Evolutionary conservation across 352 stramenopile species (phyloP), one percentile per base, ranked within the genome.

Genomic region (Pythium phragmitis): DNA sequence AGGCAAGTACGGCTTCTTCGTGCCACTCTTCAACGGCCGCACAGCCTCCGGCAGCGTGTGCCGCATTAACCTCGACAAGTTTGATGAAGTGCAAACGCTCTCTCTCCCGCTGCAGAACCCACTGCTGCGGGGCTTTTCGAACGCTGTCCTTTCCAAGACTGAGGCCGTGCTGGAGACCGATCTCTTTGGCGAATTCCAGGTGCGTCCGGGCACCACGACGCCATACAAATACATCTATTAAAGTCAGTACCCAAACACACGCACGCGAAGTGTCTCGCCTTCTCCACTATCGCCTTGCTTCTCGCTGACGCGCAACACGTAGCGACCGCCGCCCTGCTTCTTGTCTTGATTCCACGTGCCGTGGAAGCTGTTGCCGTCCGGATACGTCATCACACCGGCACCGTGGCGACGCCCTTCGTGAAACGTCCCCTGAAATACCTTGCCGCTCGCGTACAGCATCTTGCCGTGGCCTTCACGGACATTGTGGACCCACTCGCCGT

Each of bases 271-370:
- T 7, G 59, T 57, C n/a, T 67, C 48, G 13, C 9, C 45, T 50
- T 30, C 7, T 12, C 45, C 26, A n/a, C 9, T 41, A 0, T 58
- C 62, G 19, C 37, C 39, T 0, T 46, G 9, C 13, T 19, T 14
- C 1, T 17, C 41, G 8, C 48, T 52, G 28, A 88, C 76, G 3
- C 72, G 67, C 13, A 92, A 57, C 28, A 80, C 52, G 45, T 90
- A 94, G 60, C 74, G 86, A 4, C 91, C 91, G 1, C 89, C 79
- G 23, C 87, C 90, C 63, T 96, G 82, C 28, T 92, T 88, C 56
- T 94, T 82, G 63, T 97, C 91, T 26, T 86, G 75, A 56, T 85
- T 80, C 92, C 92, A 98, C 21, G 88, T 72, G 7, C 94, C 94
- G 30, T 89, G 77, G 65, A 89, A 97, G 8, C 73, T 70, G 57